Evolutionary conservation across 345 rosid genomes (phyloP), one percentile per base, ranked within the genome.

Genomic region (Bruguiera parviflora): DNA sequence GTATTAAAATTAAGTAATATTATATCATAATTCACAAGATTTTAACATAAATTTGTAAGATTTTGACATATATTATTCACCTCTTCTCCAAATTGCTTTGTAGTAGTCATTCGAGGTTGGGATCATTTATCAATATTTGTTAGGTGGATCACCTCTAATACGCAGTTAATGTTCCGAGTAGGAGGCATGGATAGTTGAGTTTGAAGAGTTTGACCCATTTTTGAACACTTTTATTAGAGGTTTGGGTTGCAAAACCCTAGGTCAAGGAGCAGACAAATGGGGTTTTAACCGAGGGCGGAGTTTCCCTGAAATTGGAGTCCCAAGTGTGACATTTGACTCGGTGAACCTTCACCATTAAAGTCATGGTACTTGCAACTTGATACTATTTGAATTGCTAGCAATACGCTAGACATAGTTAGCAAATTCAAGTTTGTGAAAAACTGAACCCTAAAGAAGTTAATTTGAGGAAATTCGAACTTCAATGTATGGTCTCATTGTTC

Each of bases 221-320:
- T 5, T 33, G 6, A 53, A 22, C 21, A 35, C 21, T 76, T 60
- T 71, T 28, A 71, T 68, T 73, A 56, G 77, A 83, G 73, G 86
- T 62, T 69, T 72, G 79, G 77, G 69, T 71, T 49, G 66, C 77
- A 78, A 80, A 61, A 56, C 18, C 79, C 86, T 29, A 79, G 81
- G 84, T 65, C 75, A 74, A 47, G 66, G 35, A 74, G 67, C 65
- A 81, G 88, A 81, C 87, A 83, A 79, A 70, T 76, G 37, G 76
- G 76, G 87, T 56, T 76, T 70, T 53, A 77, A 84, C 72, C 79
- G 82, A 81, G 84, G 84, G 83, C 77, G 81, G 82, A 83, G 78
- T 79, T 87, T 81, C 84, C 81, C 81, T 81, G 81, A 77, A 82
- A 80, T 80, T 84, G 84, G 79, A 75, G 89, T 87, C 81, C 88